phyloP scores from a whole-genome alignment of 345 rosid genomes.

The Kernera saxatilis region DNA sequence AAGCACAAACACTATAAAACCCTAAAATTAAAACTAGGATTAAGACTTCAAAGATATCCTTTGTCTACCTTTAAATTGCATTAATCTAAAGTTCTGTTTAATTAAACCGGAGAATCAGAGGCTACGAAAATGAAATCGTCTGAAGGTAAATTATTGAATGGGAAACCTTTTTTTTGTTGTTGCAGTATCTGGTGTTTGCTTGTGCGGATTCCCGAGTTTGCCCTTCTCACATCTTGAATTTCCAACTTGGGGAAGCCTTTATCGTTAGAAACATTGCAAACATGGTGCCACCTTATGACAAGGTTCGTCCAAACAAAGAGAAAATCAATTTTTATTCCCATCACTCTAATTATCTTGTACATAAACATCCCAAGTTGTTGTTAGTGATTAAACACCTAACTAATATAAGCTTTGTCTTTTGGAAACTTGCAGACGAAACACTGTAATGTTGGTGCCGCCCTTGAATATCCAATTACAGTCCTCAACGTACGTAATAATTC shows the following conservation, averaged over 20 bases:
- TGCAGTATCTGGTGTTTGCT: conserved; percentile 92
- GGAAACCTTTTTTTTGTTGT: background rate
- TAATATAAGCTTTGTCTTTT: conserved; percentile 3
- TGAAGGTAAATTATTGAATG: no score
- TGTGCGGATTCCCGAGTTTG: conserved; percentile 98
- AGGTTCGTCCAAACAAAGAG: conserved; percentile 36
- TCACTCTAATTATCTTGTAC: background rate
- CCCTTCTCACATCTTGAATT: conserved; percentile 84
- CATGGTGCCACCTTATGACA: conserved; percentile 84
- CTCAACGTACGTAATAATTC: conserved; percentile 49
- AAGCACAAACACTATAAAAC: background rate
- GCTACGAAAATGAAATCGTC: no score
- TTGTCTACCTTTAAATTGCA: no score
- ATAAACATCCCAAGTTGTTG: background rate
- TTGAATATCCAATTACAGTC: conserved; percentile 91
- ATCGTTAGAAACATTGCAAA: conserved; percentile 94
- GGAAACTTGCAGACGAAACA: conserved; percentile 48
- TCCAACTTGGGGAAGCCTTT: conserved; percentile 97
- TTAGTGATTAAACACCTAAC: background rate
- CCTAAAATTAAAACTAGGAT: background rate
- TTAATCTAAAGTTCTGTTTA: no score
- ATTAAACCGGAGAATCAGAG: no score
- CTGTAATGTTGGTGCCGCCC: conserved; percentile 83
- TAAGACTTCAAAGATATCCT: no score
- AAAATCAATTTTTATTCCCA: background rate